A percentile compares a stretch with the other conserved stretches of the same genome.
These are phyloP conservation scores for Teratosphaeria epicoccoides DNA, from an alignment of 2,329 filamentous ascomycete genomes.

Conservation along the genomic window DNA sequence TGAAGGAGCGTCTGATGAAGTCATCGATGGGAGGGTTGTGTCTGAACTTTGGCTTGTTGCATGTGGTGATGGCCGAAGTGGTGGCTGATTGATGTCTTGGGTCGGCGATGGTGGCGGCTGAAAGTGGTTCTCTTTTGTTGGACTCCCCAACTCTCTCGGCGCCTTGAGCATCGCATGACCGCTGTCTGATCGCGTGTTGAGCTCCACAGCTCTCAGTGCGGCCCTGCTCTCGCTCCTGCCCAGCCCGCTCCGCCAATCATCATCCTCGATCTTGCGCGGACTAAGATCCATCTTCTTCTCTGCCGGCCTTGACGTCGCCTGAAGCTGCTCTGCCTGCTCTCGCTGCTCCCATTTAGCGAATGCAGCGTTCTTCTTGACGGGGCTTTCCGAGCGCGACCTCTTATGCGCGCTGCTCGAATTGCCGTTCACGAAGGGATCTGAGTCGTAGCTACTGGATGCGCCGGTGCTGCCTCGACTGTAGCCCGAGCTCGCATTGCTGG, in stretches of 20 bases:
- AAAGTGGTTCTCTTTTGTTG: constrained; percentile 20
- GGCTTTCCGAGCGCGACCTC: constrained; percentile 25
- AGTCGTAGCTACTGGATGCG: constrained; percentile 16
- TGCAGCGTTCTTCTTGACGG: constrained; percentile 26
- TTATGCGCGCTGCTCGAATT: constrained; percentile 13
- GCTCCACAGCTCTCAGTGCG: constrained; percentile 20
- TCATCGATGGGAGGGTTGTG: constrained; percentile 5
- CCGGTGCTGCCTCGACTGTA: constrained; percentile 13
- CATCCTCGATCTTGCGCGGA: constrained; percentile 23
- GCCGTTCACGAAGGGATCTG: constrained; percentile 22
- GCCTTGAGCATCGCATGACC: neutral
- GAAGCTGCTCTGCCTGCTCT: constrained; percentile 15
- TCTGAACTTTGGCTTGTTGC: constrained; percentile 17
- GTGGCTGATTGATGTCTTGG: constrained; percentile 7
- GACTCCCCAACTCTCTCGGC: constrained; percentile 5
- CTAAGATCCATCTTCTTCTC: constrained; percentile 22
- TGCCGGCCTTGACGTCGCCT: constrained; percentile 10
- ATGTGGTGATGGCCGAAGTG: constrained; percentile 14
- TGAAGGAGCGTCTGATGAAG: neutral
- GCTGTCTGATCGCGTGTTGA: constrained; percentile 18
- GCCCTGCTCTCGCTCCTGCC: constrained; percentile 21
- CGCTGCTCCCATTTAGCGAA: constrained; percentile 21
- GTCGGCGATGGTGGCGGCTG: neutral
- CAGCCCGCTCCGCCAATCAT: constrained; percentile 22
- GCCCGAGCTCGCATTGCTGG: constrained; percentile 21